Evolutionary conservation across 805 yeast genomes (phyloP).

Genomic region (Barnettozyma wickerhamii): DNA sequence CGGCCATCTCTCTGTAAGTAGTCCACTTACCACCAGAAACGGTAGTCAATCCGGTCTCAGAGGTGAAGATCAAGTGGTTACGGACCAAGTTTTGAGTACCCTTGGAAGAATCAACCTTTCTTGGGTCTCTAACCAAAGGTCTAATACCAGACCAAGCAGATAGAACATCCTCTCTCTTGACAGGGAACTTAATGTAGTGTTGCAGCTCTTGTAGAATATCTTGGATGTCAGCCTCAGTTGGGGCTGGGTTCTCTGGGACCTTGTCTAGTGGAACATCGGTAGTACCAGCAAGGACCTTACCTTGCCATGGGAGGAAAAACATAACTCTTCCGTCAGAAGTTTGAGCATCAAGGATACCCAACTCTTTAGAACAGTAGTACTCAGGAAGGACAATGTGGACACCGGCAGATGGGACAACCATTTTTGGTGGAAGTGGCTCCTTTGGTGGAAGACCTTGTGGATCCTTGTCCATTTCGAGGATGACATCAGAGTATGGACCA

Average conservation of each 20-base stretch:
- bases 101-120: constrained; percentile 37
- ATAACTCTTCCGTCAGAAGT: constrained; percentile 95
- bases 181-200: constrained; percentile 85
- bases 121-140: constrained; percentile 86
- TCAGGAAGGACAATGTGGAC: constrained; percentile 91
- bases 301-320: constrained; percentile 98
- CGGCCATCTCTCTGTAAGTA: constrained; percentile 96
- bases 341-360: constrained; percentile 88
- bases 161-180: constrained; percentile 82
- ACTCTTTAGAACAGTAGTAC: constrained; percentile 79
- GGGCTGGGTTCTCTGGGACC: constrained; percentile 73
- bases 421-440: constrained; percentile 49
- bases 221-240: constrained; percentile 83
- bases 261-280: constrained; percentile 82
- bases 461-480: constrained; percentile 82
- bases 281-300: constrained; percentile 93
- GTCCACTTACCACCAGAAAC: constrained; percentile 99
- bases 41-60: constrained; percentile 76
- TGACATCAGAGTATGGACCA: constrained; percentile 84
- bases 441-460: constrained; percentile 60
- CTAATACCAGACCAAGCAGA: constrained; percentile 98
- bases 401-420: constrained; percentile 95
- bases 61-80: constrained; percentile 73
- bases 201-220: constrained; percentile 85
- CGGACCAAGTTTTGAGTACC: constrained; percentile 86